These are phyloP conservation scores for Aphanomyces euteiches DNA, from an alignment of 352 stramenopile species.

Conservation along the genomic window DNA sequence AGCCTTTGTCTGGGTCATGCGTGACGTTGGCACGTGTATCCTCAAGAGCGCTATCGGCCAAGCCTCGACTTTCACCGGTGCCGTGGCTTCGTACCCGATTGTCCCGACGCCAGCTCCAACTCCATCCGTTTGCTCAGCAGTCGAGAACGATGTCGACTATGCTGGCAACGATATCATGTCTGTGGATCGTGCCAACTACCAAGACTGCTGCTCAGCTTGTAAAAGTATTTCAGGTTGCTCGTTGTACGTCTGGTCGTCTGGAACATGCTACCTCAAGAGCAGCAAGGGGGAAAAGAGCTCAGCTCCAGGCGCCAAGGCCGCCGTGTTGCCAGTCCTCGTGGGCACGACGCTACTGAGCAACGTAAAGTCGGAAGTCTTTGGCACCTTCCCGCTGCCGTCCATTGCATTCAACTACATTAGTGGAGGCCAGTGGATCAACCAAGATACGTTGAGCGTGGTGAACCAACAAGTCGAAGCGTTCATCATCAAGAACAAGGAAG, in stretches of 20 bases:
- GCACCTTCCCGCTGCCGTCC: background rate
- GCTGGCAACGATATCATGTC: slow-evolving; percentile 4
- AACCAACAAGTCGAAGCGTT: background rate
- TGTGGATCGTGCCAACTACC: background rate
- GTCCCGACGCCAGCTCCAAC: background rate
- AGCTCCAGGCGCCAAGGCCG: background rate
- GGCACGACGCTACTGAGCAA: background rate
- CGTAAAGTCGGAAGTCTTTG: background rate
- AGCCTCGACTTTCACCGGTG: slow-evolving; percentile 2
- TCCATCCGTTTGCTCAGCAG: background rate
- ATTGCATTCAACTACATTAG: background rate
- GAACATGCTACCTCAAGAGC: slow-evolving; percentile 23
- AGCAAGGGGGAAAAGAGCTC: slow-evolving; percentile 7
- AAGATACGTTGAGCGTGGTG: background rate
- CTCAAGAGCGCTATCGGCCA: slow-evolving; percentile 16
- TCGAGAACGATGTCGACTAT: background rate
- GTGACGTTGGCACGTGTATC: slow-evolving; percentile 10
- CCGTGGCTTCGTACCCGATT: background rate
- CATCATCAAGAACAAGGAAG: background rate
- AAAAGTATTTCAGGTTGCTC: slow-evolving; percentile 9
- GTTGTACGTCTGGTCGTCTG: slow-evolving; percentile 3
- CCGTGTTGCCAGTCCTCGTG: background rate
- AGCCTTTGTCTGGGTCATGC: slow-evolving; percentile 13
- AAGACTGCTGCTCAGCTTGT: slow-evolving; percentile 15
- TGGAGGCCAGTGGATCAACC: slow-evolving; percentile 19